Conservation (phyloP, 169 alveolate species). For the Cardiosporidium cionae region DNA sequence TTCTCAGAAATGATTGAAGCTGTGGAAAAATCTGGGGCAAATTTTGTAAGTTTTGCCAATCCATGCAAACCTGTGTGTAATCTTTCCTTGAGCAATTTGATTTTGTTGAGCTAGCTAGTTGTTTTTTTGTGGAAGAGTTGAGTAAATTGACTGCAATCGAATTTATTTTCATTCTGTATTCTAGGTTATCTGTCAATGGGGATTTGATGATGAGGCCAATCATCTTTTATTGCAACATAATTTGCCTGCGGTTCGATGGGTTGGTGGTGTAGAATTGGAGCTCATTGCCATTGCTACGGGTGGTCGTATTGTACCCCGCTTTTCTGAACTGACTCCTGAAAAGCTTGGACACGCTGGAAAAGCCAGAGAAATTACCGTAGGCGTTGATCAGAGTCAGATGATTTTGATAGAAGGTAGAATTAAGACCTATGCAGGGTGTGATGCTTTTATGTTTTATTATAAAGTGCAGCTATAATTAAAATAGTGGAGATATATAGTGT, state of each 20-base stretch:
- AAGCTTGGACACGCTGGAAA: slow-evolving; percentile 91
- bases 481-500: not conserved
- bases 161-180: not conserved
- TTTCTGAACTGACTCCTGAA: slow-evolving; percentile 81
- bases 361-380: slow-evolving; percentile 84
- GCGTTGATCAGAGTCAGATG: slow-evolving; percentile 90
- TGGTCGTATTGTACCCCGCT: slow-evolving; percentile 93
- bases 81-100: no score
- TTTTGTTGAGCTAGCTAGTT: no score
- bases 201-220: slow-evolving; percentile 96
- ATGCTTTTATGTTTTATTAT: no score
- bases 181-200: slow-evolving; percentile 97
- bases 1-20: slow-evolving; percentile 88
- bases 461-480: not conserved
- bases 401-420: slow-evolving; percentile 82
- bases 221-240: slow-evolving; percentile 45
- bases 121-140: no score
- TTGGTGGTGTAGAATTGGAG: slow-evolving; percentile 99
- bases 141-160: no score
- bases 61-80: no score
- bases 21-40: slow-evolving; percentile 91
- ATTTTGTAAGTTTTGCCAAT: slow-evolving; percentile 68
- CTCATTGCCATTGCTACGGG: slow-evolving; percentile 98
- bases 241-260: slow-evolving; percentile 98
- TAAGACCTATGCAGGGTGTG: no score